Evolutionary conservation across 2,329 filamentous ascomycete species (phyloP).

Genomic region (Phaeosphaeriaceae sp.): DNA sequence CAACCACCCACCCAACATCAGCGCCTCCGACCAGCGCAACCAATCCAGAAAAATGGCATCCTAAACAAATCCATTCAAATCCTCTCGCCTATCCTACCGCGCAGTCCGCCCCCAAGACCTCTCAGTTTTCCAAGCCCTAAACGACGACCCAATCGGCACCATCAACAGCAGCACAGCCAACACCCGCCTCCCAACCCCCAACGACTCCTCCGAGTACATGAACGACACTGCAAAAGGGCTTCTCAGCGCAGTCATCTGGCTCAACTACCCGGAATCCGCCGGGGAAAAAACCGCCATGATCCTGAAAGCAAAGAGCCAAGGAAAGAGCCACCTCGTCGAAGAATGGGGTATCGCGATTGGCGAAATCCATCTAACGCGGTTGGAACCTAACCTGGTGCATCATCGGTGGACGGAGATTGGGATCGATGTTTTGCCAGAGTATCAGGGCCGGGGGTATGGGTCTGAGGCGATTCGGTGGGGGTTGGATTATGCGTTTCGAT

Average conservation of each 20-base stretch:
- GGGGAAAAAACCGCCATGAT: not conserved
- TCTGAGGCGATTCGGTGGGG: slow-evolving; percentile 57
- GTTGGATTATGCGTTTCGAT: slow-evolving; percentile 55
- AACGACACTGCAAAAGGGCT: slow-evolving; percentile 27
- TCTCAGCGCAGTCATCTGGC: slow-evolving; percentile 33
- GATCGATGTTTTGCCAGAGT: slow-evolving; percentile 43
- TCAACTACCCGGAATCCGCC: not conserved
- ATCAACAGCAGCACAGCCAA: slow-evolving; percentile 34
- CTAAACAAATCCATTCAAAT: slow-evolving; percentile 26
- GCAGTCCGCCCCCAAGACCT: slow-evolving; percentile 30
- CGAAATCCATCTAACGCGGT: slow-evolving; percentile 10
- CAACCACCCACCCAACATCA: no score
- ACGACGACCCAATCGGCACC: slow-evolving; percentile 31
- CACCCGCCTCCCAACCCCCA: slow-evolving; percentile 19
- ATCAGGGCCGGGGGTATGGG: slow-evolving; percentile 55
- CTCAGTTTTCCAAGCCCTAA: slow-evolving; percentile 31
- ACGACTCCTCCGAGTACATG: slow-evolving; percentile 22
- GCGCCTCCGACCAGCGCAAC: no score
- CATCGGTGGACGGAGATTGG: slow-evolving; percentile 53
- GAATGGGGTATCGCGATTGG: slow-evolving; percentile 17
- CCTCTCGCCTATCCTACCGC: slow-evolving; percentile 32
- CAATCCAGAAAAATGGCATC: not conserved
- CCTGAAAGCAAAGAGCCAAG: not conserved
- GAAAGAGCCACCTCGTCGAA: not conserved
- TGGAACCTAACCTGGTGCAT: slow-evolving; percentile 28